Base-by-base conservation (phyloP, 495 filamentous ascomycete genomes). In the Aspergillus wentii region DNA sequence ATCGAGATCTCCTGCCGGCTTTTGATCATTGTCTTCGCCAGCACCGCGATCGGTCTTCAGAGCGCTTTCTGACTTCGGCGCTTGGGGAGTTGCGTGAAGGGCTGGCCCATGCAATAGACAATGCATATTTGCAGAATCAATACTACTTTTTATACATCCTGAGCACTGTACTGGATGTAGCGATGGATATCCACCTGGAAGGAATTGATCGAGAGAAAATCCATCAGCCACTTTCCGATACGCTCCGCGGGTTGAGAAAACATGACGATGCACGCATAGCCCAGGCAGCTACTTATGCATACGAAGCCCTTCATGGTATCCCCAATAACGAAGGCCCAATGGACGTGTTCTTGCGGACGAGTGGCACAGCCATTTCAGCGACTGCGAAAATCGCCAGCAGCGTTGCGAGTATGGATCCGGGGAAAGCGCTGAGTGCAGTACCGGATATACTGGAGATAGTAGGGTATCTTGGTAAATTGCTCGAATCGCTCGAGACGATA, bases 261-360 rank as follows among this genome's bases (percentile, higher is more conserved):
- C 10, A 35, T 29, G 11, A 15, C 2, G 47, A 50, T 10, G 31
- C 30, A 10, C 43, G 43, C 10, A 28, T 50, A 6, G 22, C 37
- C 9, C 42, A 50, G 28, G 47, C 47, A 8, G 43, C 47, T 2
- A n/a, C 9, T 2, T 50, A 50, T 29, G 36, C 47, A 2, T 28
- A 28, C 22, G 17, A 49, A 27, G 41, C 42, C 4, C 35, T 49
- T 8, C 17, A 8, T 1, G 19, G 28, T 26, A 35, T 49, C 5
- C 42, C 42, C 5, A 27, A 32, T 14, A 29, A 49, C 21, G 35
- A 34, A 30, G 32, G 19, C 13, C 22, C 42, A 7, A 35, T 13
- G 11, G 18, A 39, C 10, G 37, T 16, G 30, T 29, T 49, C 19
- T 26, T 20, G 31, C 17, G 30, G 1, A 14, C n/a, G 10, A 29